These are phyloP conservation scores for Tripterygium wilfordii DNA, from an alignment of 177 flowering plant species.

Conservation along the genomic window DNA sequence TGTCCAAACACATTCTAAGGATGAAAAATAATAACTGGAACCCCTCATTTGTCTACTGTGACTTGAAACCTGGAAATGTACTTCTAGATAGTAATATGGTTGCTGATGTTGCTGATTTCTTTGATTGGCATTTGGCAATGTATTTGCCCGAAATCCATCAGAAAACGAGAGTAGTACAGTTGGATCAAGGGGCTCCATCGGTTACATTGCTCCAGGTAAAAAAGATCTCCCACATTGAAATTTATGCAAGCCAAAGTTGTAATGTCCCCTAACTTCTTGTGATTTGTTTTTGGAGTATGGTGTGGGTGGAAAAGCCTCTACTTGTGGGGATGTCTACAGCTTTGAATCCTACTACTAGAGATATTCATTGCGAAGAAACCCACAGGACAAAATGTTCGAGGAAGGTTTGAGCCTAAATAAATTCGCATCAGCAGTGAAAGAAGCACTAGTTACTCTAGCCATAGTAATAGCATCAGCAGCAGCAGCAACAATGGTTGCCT, in stretches of 20 bases:
- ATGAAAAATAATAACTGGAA: constrained; percentile 14
- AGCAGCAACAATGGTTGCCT: too few relatives aligned
- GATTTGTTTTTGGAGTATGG: constrained; percentile 9
- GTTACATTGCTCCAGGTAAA: constrained; percentile 22
- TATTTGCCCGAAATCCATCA: constrained; percentile 1
- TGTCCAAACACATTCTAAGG: too few relatives aligned
- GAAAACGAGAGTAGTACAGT: constrained; percentile 3
- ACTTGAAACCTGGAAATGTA: constrained; percentile 13
- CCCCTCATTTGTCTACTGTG: constrained; percentile 4
- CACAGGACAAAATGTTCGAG: constrained; percentile 3
- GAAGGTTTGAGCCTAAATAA: neutral
- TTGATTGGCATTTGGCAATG: constrained; percentile 18
- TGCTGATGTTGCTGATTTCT: constrained; percentile 19
- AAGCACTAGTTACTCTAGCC: too few relatives aligned
- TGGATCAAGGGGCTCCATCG: constrained; percentile 15
- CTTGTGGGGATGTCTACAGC: constrained; percentile 9
- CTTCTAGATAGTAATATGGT: constrained; percentile 11
- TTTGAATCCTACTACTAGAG: constrained; percentile 2
- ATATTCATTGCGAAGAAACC: constrained; percentile 5
- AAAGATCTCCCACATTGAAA: too few relatives aligned
- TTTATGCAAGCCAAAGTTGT: too few relatives aligned
- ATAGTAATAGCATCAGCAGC: too few relatives aligned
- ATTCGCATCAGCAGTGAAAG: neutral
- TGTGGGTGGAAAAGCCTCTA: constrained; percentile 4
- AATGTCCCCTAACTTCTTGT: neutral